Evolutionary conservation across 2,329 filamentous ascomycete genomes (phyloP).

Genomic region (Chaetomium strumarium): DNA sequence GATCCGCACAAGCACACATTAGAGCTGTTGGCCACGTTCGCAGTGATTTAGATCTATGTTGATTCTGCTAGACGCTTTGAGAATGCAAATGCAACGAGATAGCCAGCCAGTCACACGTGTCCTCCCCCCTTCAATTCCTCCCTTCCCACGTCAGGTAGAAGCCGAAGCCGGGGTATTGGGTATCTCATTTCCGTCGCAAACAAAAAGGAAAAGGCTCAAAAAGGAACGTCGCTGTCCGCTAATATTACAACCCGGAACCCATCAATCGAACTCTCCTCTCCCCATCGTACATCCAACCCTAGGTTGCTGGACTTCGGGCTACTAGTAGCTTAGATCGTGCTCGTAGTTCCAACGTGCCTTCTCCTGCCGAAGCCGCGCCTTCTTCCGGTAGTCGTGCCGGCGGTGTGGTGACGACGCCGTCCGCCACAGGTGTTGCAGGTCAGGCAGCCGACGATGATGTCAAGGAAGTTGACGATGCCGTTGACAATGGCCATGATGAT

Average conservation of each 20-base stretch:
- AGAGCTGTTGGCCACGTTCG: no score
- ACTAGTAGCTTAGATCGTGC: constrained; percentile 17
- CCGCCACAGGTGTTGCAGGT: constrained; percentile 45
- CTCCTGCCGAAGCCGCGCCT: constrained; percentile 16
- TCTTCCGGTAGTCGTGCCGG: constrained; percentile 13
- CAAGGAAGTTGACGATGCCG: constrained; percentile 59
- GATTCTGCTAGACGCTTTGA: not conserved
- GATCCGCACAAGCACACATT: no score
- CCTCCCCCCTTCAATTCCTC: not conserved
- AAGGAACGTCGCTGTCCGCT: no score
- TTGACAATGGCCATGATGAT: constrained; percentile 62
- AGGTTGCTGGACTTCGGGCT: no score
- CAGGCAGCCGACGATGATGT: constrained; percentile 61
- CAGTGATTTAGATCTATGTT: not conserved
- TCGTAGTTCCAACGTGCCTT: constrained; percentile 21
- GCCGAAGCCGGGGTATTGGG: constrained; percentile 8
- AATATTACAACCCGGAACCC: not conserved
- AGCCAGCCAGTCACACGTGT: not conserved
- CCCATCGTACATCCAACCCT: not conserved
- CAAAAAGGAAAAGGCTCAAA: not conserved
- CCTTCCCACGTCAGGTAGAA: not conserved
- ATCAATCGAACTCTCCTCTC: not conserved
- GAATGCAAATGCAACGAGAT: not conserved
- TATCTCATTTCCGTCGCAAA: constrained; percentile 8
- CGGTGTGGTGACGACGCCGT: constrained; percentile 20